These are phyloP conservation scores for Pachysolen tannophilus DNA, from an alignment of 805 yeast genomes.

Conservation along the genomic window DNA sequence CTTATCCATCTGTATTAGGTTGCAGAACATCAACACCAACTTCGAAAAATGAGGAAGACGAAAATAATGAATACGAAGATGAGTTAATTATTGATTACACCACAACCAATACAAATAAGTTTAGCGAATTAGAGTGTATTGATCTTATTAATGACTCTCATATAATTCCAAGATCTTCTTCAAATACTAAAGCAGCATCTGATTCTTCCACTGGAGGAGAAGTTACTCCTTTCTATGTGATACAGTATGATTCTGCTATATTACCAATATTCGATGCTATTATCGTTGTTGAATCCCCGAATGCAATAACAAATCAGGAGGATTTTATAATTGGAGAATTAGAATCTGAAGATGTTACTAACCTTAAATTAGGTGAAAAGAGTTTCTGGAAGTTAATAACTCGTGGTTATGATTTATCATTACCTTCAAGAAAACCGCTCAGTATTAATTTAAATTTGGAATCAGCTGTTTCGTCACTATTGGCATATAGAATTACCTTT, in stretches of 20 bases:
- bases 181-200: constrained; percentile 24
- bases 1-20: constrained; percentile 5
- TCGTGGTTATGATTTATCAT: constrained; percentile 29
- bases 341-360: constrained; percentile 17
- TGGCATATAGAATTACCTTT: constrained; percentile 37
- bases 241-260: constrained; percentile 31
- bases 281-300: constrained; percentile 33
- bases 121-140: constrained; percentile 35
- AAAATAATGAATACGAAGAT: constrained; percentile 1
- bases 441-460: constrained; percentile 41
- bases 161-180: constrained; percentile 44
- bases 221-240: constrained; percentile 36
- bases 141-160: constrained; percentile 30
- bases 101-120: constrained; percentile 24
- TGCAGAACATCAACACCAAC: constrained; percentile 1
- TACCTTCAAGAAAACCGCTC: constrained; percentile 37
- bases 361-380: constrained; percentile 20
- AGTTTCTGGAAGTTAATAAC: constrained; percentile 30
- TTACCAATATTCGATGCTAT: constrained; percentile 40
- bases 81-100: constrained; percentile 28
- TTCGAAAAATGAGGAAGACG: background rate
- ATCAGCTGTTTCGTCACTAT: constrained; percentile 52
- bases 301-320: constrained; percentile 2
- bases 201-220: constrained; percentile 54
- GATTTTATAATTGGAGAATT: constrained; percentile 32